Conservation (phyloP, 305 asterid species). For the Solanum hybrid region DNA sequence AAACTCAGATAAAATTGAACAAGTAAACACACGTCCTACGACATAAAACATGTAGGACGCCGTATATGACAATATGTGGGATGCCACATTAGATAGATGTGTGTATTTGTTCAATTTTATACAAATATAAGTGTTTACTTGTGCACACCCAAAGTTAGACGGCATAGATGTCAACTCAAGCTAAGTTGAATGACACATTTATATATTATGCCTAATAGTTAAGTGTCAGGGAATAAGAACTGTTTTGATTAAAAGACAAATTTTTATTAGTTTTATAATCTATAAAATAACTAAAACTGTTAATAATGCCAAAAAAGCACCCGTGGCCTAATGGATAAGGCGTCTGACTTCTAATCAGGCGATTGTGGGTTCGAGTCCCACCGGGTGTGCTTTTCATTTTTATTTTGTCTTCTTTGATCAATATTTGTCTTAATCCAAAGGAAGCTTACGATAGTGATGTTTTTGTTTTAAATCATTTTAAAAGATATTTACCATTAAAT, state of each 20-base stretch:
- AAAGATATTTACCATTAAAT: not conserved
- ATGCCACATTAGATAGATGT: not conserved
- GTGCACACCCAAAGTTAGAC: not conserved
- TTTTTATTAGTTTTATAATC: not conserved
- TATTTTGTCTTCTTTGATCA: not conserved
- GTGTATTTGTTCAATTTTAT: not conserved
- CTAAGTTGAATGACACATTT: not conserved
- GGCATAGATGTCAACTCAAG: not conserved
- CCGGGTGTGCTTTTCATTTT: conserved; percentile 12
- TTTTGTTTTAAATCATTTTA: not conserved
- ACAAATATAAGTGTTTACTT: not conserved
- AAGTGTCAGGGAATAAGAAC: not conserved
- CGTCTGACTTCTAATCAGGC: conserved; percentile 93
- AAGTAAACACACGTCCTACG: not conserved
- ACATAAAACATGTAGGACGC: too few species aligned
- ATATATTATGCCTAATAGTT: not conserved
- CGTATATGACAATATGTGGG: too few species aligned
- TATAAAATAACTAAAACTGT: not conserved
- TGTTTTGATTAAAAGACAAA: not conserved
- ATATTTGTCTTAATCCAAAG: not conserved
- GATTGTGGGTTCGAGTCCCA: conserved; percentile 98
- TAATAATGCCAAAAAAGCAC: not conserved
- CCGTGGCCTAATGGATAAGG: conserved; percentile 98
- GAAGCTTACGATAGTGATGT: not conserved
- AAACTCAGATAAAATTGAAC: too few species aligned